These are phyloP conservation scores for Firmiana major DNA, from an alignment of 345 rosid species.

Conservation along the genomic window DNA sequence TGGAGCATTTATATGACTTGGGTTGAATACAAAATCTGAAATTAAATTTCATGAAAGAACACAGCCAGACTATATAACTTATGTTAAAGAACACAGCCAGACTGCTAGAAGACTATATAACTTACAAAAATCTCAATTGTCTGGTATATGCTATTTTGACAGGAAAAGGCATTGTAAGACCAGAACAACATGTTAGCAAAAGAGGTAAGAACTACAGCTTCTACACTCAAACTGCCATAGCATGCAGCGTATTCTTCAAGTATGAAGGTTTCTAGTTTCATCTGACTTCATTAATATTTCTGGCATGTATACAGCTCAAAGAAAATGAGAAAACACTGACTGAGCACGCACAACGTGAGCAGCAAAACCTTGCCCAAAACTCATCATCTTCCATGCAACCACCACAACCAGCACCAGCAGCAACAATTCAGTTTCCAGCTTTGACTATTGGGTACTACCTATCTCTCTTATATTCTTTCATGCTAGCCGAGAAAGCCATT, in stretches of 20 bases:
- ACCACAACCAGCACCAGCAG: neutral
- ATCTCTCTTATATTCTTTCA: neutral
- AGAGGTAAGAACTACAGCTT: constrained; percentile 36
- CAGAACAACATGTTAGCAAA: constrained; percentile 53
- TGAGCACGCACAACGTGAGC: neutral
- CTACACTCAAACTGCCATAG: neutral
- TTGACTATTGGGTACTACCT: constrained; percentile 42
- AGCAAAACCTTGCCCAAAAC: neutral
- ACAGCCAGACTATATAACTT: neutral
- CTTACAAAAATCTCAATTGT: neutral
- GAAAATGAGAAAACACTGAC: neutral
- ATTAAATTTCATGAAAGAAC: neutral
- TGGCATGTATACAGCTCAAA: constrained; percentile 2
- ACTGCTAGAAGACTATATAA: neutral
- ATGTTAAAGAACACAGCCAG: too few relatives aligned
- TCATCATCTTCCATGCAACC: neutral
- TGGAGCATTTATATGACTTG: neutral
- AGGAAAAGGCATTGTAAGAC: constrained; percentile 57
- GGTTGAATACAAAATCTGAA: neutral
- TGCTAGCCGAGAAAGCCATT: neutral
- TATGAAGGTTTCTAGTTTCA: neutral
- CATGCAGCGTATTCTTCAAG: neutral
- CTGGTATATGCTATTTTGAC: constrained; percentile 15
- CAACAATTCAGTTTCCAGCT: constrained; percentile 26
- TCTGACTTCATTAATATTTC: neutral